Percentiles rank a stretch among this genome's conserved stretches.
These are phyloP conservation scores for Paspalum vaginatum DNA, from an alignment of 176 grass and related monocot genomes.

Conservation along the genomic window DNA sequence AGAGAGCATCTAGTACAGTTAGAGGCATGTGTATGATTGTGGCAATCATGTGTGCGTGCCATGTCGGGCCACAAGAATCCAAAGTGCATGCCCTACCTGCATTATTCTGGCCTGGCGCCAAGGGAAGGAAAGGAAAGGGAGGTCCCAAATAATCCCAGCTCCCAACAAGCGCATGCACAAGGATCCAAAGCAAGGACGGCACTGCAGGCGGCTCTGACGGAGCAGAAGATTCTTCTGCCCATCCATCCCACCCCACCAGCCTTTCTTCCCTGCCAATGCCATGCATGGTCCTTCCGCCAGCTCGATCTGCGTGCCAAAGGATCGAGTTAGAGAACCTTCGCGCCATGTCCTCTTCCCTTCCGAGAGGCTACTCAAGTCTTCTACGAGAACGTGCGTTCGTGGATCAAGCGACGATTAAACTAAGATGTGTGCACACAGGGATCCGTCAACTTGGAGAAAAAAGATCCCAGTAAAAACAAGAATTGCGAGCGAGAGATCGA, in stretches of 20 bases:
- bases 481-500: too few relatives aligned
- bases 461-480: too few relatives aligned
- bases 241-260: not conserved
- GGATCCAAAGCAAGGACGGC: slow-evolving; percentile 8
- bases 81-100: not conserved
- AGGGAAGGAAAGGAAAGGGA: not conserved
- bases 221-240: slow-evolving; percentile 8
- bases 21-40: slow-evolving; percentile 27
- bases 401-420: too few relatives aligned
- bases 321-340: too few relatives aligned
- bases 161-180: not conserved
- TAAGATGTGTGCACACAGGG: too few relatives aligned
- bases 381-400: too few relatives aligned
- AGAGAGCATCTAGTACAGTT: not conserved
- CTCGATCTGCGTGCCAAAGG: too few relatives aligned
- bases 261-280: not conserved
- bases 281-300: too few relatives aligned
- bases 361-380: too few relatives aligned
- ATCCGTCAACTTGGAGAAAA: too few relatives aligned
- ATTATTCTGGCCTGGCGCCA: not conserved
- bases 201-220: not conserved
- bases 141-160: not conserved
- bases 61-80: slow-evolving; percentile 39
- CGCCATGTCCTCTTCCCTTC: too few relatives aligned
- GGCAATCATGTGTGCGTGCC: slow-evolving; percentile 25